Base-by-base conservation (phyloP, 2,329 filamentous ascomycete genomes). In the Cryphonectria naterciae region DNA sequence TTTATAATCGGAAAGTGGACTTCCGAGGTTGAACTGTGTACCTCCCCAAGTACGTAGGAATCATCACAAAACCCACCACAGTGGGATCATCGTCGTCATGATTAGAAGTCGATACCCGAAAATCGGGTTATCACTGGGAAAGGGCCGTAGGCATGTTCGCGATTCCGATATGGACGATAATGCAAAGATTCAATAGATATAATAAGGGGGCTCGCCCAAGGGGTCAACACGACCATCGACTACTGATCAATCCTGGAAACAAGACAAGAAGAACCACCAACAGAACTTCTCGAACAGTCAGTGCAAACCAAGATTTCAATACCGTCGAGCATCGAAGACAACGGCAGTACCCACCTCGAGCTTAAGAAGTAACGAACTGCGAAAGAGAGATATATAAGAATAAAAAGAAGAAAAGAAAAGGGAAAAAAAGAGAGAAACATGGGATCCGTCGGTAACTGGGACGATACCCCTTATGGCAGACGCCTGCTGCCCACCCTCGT, bases 401-500 rank as follows among this genome's bases (percentile, higher is more conserved):
- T 2, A 39, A 19, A 4, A 11, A 11, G 7, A 37, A 37, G 54
- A 56, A 7, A 39, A 28, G 49, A 5, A 11, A 25, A 60, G 32
- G 37, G 52, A 10, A 11, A 4, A 49, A 49, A 52, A 28, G 32
- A 32, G 32, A n/a, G 8, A 46, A 39, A 37, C n/a, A 72, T 72
- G 71, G 71, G 65, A 56, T 68, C 71, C 25, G 54, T 70, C 46
- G 69, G 60, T 56, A 68, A 68, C 65, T 43, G 41, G 62, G 67
- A 65, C 28, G 52, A 67, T 15, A 63, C 46, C 0, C 65, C 65
- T 1, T 73, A 70, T 35, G 72, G 72, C 49, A 70, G 25, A 65
- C 72, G 72, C 35, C 61, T 73, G 19, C 43, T 73, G 65, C 72
- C 72, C 3, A 70, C 64, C 35, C 49, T 73, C n/a, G 49, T 73